phyloP scores from a whole-genome alignment of 495 filamentous ascomycete genomes.

The Hypoxylon lienhwacheense region DNA sequence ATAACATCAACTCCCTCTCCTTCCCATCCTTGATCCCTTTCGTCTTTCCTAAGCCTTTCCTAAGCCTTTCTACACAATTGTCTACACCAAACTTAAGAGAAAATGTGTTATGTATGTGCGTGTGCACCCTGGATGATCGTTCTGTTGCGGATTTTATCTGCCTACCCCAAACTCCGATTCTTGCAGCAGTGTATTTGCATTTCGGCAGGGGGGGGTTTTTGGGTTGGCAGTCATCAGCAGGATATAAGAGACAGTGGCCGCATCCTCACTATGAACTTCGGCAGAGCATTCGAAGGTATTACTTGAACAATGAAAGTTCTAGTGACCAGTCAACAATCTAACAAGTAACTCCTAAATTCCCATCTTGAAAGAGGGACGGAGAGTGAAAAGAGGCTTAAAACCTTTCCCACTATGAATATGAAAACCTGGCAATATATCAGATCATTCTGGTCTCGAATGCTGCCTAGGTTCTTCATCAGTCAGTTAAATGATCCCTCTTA shows the following conservation, averaged over 20 bases:
- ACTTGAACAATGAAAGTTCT: slow-evolving; percentile 37
- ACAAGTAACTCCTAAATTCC: slow-evolving; percentile 40
- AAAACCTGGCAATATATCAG: slow-evolving; percentile 20
- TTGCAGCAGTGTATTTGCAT: slow-evolving; percentile 32
- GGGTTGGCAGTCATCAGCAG: slow-evolving; percentile 29
- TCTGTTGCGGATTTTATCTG: slow-evolving; percentile 32
- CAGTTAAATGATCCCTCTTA: slow-evolving; percentile 27
- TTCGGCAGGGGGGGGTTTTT: slow-evolving; percentile 26
- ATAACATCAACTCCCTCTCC: slow-evolving; percentile 36
- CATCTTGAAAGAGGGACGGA: slow-evolving; percentile 32
- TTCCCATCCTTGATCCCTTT: slow-evolving; percentile 2
- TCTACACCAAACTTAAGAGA: slow-evolving; percentile 29
- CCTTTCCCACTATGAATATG: slow-evolving; percentile 30
- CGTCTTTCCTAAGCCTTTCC: neutral
- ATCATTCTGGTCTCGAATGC: slow-evolving; percentile 3
- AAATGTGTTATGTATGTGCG: slow-evolving; percentile 34
- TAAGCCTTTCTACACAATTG: slow-evolving; percentile 27
- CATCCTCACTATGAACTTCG: slow-evolving; percentile 31
- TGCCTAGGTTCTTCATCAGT: slow-evolving; percentile 30
- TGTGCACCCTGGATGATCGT: slow-evolving; percentile 33
- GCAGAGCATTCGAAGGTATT: slow-evolving; percentile 26
- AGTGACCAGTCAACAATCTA: slow-evolving; percentile 35
- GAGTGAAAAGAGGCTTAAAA: slow-evolving; percentile 32
- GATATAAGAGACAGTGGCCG: slow-evolving; percentile 24
- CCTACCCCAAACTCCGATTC: slow-evolving; percentile 31